Base-by-base conservation (phyloP, 2,329 filamentous ascomycete genomes). In the Boeremia lycopersici region DNA sequence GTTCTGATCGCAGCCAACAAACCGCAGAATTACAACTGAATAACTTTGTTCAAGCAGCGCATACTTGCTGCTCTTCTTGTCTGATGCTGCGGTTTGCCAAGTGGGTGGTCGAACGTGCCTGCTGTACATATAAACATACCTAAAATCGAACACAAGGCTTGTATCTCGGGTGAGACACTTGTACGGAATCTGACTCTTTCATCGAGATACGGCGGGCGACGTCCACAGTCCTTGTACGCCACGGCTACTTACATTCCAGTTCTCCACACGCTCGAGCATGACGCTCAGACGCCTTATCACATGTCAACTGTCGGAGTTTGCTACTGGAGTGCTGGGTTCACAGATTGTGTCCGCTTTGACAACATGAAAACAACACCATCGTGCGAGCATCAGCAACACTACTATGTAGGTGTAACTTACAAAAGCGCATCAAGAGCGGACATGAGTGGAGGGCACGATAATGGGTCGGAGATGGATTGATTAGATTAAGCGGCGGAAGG, bases 401-500 rank as follows among this genome's bases (percentile, higher is more conserved):
- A 26, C 19, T 23, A 23, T 5, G 19, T 23, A 23, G 34, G 9
- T 11, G 9, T 4, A 25, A 15, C 4, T 34, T 23, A 15, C 35
- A 1, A 8, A 25, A n/a, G 35, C 1, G 9, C 26, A 19, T 15
- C 13, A 19, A 33, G 33, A 19, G 9, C 6, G 9, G 17, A n/a
- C 29, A 8, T 15, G 33, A 19, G 43, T 52, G 45, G 53, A 55
- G 34, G 50, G 48, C 40, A 42, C 35, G 41, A 53, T 34, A 50
- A 53, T 45, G 45, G 23, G 34, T 25, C 52, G 52, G 52, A 54
- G 45, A 54, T 45, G 29, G 48, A 51, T 56, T 28, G 56, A 60
- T 66, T 56, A 53, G 61, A 60, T 55, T 47, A 57, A 35, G 29
- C 45, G 40, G 40, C 52, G 52, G 52, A 40, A 57, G 46, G 52